Percentiles rank a stretch among this genome's conserved stretches.
Conservation (phyloP, 2,329 filamentous ascomycete species). For the Elsinoe australis region DNA sequence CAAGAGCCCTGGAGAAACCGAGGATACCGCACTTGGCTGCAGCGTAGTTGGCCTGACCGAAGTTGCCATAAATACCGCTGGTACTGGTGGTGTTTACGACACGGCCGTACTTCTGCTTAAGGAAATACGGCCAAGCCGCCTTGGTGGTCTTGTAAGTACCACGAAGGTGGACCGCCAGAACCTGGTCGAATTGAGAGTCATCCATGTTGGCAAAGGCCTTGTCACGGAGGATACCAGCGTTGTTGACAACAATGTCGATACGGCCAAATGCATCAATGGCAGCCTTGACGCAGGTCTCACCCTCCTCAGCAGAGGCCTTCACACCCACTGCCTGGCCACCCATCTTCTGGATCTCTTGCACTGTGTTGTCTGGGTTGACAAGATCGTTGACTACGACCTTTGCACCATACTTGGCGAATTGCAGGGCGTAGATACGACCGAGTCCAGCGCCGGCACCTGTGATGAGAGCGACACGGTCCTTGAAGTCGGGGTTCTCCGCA, state of each 20-base stretch:
- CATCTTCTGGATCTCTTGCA: conserved; percentile 81
- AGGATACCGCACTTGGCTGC: conserved; percentile 69
- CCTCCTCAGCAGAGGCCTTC: conserved; percentile 89
- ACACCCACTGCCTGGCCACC: conserved; percentile 88
- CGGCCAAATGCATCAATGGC: conserved; percentile 91
- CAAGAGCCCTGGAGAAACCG: conserved; percentile 86
- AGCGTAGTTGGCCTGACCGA: conserved; percentile 96
- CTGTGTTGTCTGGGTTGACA: conserved; percentile 81
- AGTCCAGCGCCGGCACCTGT: conserved; percentile 87
- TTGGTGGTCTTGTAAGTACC: conserved; percentile 96
- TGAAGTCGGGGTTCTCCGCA: conserved; percentile 70
- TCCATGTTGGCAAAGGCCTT: conserved; percentile 99
- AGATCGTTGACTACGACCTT: conserved; percentile 92
- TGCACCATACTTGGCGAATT: conserved; percentile 76
- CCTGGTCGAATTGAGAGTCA: conserved; percentile 84
- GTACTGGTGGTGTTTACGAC: conserved; percentile 96
- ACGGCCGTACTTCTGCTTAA: conserved; percentile 98
- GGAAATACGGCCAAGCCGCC: conserved; percentile 93
- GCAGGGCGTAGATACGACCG: conserved; percentile 80
- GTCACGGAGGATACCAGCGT: conserved; percentile 93
- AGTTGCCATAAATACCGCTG: conserved; percentile 97
- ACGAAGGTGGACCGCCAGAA: conserved; percentile 84
- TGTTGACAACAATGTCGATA: conserved; percentile 94
- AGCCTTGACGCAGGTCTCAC: conserved; percentile 80
- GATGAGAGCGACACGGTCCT: conserved; percentile 74